Conservation (phyloP, 139 green algal species). For the Zygnema cylindricum region DNA sequence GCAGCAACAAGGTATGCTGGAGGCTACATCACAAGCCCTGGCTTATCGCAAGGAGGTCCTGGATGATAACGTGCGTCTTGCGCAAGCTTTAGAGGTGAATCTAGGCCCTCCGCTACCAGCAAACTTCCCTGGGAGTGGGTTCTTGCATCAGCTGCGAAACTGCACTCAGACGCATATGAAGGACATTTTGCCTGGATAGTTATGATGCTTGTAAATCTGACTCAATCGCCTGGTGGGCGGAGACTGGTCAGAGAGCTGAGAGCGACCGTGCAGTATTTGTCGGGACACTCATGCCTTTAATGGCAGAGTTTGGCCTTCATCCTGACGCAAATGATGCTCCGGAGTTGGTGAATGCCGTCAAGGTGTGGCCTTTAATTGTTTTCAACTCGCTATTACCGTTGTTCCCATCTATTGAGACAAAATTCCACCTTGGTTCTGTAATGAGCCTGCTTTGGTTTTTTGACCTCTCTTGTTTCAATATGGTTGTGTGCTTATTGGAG, state of each 20-base stretch:
- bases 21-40: constrained; percentile 7
- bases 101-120: background rate
- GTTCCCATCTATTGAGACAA: no score
- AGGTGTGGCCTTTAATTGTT: constrained; percentile 22
- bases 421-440: no score
- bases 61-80: constrained; percentile 32
- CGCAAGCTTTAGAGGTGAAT: constrained; percentile 17
- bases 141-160: background rate
- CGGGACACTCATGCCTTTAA: constrained; percentile 5
- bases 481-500: no score
- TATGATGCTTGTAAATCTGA: no score
- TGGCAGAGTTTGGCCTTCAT: constrained; percentile 39
- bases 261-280: constrained; percentile 2
- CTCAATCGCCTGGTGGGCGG: no score
- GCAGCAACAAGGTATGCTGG: constrained; percentile 29
- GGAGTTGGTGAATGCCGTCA: constrained; percentile 15
- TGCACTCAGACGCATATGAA: no score
- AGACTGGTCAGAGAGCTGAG: background rate
- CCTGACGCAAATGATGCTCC: constrained; percentile 22
- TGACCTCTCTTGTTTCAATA: no score
- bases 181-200: no score
- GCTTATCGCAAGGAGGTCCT: constrained; percentile 29
- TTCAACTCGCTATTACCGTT: no score
- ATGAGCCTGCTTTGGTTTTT: no score
- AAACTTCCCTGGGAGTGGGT: background rate